Evolutionary conservation across 257 asterid genomes (phyloP).

Genomic region (Solanum pinnatisectum): DNA sequence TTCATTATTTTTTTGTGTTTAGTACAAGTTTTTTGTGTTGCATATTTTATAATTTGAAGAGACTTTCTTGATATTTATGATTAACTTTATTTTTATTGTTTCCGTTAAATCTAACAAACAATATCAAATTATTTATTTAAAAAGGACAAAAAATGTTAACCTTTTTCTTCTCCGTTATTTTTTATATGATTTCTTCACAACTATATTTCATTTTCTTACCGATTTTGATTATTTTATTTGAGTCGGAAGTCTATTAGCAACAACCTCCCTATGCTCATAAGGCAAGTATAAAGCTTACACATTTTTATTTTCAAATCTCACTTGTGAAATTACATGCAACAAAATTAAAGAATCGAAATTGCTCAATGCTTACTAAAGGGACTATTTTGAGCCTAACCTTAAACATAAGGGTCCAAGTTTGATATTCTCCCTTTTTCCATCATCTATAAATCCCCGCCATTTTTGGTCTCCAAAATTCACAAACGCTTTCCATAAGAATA

Average conservation of each 20-base stretch:
- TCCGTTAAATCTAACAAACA: neutral
- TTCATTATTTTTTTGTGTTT: neutral
- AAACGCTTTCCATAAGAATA: no score
- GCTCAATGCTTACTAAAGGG: neutral
- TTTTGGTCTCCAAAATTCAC: neutral
- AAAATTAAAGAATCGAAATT: neutral
- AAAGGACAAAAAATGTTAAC: no score
- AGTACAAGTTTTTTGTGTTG: neutral
- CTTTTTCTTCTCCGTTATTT: no score
- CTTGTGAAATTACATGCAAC: no score
- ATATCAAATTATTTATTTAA: neutral
- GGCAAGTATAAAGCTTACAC: no score
- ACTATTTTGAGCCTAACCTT: neutral
- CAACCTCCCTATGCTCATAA: neutral
- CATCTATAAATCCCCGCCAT: neutral
- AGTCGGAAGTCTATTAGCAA: neutral
- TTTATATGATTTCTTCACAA: neutral
- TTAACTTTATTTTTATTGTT: neutral
- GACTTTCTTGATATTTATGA: neutral
- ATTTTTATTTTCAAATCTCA: no score
- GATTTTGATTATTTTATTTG: no score
- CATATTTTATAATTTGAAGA: neutral
- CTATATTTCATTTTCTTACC: neutral
- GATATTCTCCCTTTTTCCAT: neutral
- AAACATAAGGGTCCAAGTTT: neutral